Evolutionary conservation across 208 protist genomes (phyloP).

Genomic region (Trypanosoma boissoni): DNA sequence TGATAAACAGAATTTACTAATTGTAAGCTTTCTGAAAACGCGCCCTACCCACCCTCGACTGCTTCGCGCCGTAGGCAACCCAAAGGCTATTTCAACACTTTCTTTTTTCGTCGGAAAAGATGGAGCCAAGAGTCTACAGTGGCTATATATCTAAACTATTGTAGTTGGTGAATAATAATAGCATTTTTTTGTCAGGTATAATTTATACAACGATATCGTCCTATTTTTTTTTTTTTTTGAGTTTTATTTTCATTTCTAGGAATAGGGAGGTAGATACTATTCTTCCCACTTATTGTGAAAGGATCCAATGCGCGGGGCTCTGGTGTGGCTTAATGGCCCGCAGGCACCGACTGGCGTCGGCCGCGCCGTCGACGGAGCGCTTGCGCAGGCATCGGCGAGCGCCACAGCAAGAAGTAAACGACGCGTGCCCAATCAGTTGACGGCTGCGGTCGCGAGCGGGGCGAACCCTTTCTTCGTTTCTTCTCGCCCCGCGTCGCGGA

Average conservation of each 20-base stretch:
- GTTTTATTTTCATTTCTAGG: neutral
- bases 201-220: neutral
- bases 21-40: too few species aligned
- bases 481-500: neutral
- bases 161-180: too few species aligned
- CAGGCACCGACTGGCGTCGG: neutral
- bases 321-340: neutral
- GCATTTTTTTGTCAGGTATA: neutral
- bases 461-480: slow-evolving; percentile 18
- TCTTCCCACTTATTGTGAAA: too few species aligned
- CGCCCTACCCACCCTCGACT: too few species aligned
- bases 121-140: too few species aligned
- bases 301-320: neutral
- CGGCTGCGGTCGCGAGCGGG: slow-evolving; percentile 4
- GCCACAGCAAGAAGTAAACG: neutral
- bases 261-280: too few species aligned
- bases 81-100: too few species aligned
- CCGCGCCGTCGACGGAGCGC: neutral
- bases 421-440: slow-evolving; percentile 8
- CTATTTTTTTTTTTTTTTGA: neutral
- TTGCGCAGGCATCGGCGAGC: neutral
- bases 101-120: too few species aligned
- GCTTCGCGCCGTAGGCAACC: too few species aligned
- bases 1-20: too few species aligned
- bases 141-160: too few species aligned